A percentile compares a stretch with the other conserved stretches of the same genome.
Evolutionary conservation across 73 alveolate species (phyloP).

Genomic region (Paramecium tetraurelia): DNA sequence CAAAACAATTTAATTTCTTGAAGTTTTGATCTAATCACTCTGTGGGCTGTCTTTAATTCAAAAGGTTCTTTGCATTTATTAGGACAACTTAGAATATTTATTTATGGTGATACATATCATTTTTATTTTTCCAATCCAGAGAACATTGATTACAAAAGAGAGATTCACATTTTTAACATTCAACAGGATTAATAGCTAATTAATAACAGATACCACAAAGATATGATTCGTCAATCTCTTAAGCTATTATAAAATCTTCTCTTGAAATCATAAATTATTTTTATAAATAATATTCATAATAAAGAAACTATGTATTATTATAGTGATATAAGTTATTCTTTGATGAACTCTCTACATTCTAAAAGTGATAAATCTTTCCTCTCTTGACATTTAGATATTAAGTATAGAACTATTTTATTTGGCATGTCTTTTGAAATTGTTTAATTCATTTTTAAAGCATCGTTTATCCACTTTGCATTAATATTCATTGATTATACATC

Average conservation of each 20-base stretch:
- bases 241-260: background rate
- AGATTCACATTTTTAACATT: constrained; percentile 2
- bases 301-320: background rate
- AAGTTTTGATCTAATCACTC: constrained; percentile 15
- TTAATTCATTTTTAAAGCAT: background rate
- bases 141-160: background rate
- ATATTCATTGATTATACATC: constrained; percentile 13
- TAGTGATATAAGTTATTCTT: background rate
- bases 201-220: constrained; percentile 13
- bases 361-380: background rate
- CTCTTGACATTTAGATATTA: background rate
- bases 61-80: background rate
- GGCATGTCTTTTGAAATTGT: background rate
- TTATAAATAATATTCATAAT: background rate
- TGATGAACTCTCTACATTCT: constrained; percentile 3
- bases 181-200: background rate
- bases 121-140: background rate
- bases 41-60: background rate
- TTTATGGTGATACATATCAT: background rate
- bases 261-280: background rate
- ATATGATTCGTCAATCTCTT: background rate
- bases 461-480: constrained; percentile 39
- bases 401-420: background rate
- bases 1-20: background rate
- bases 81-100: background rate